Evolutionary conservation across 768 basidiomycete genomes (phyloP).

Genomic region (Rhizopogon rudus): DNA sequence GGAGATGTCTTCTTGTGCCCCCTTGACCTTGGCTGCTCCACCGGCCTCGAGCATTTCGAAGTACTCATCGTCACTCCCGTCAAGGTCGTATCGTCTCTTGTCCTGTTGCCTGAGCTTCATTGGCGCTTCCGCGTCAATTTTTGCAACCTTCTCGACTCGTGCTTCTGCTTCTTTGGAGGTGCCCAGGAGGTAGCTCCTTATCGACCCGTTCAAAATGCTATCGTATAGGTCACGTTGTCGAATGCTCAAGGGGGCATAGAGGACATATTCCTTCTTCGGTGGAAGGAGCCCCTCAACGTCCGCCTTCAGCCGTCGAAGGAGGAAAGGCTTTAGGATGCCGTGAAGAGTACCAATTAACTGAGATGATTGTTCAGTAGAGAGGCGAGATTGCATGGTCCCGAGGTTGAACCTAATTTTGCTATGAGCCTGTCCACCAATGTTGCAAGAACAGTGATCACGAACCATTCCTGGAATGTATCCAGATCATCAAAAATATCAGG

Average conservation of each 20-base stretch:
- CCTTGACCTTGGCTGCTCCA: slow-evolving; percentile 31
- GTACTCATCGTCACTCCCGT: slow-evolving; percentile 58
- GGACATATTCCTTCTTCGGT: slow-evolving; percentile 90
- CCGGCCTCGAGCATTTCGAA: slow-evolving; percentile 55
- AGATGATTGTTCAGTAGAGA: slow-evolving; percentile 54
- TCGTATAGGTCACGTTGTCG: slow-evolving; percentile 86
- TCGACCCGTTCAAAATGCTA: slow-evolving; percentile 62
- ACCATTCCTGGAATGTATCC: slow-evolving; percentile 89
- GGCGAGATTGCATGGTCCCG: slow-evolving; percentile 50
- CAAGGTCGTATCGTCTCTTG: slow-evolving; percentile 43
- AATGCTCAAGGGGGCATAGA: slow-evolving; percentile 84
- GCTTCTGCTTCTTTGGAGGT: slow-evolving; percentile 22
- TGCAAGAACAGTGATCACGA: slow-evolving; percentile 10
- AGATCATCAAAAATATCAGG: slow-evolving; percentile 92
- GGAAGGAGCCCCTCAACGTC: slow-evolving; percentile 81
- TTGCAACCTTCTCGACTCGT: slow-evolving; percentile 13
- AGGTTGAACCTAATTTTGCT: slow-evolving; percentile 58
- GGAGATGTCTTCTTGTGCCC: slow-evolving; percentile 40
- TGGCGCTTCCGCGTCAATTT: slow-evolving; percentile 26
- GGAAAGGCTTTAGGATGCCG: slow-evolving; percentile 91
- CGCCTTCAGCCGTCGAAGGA: slow-evolving; percentile 84
- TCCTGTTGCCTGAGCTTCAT: slow-evolving; percentile 31
- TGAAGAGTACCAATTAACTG: slow-evolving; percentile 78
- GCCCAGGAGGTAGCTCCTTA: slow-evolving; percentile 58
- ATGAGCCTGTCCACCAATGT: not conserved